A percentile compares a stretch with the other conserved stretches of the same genome.
Conservation (phyloP, 352 stramenopile genomes). For the Globisporangium ultimum region DNA sequence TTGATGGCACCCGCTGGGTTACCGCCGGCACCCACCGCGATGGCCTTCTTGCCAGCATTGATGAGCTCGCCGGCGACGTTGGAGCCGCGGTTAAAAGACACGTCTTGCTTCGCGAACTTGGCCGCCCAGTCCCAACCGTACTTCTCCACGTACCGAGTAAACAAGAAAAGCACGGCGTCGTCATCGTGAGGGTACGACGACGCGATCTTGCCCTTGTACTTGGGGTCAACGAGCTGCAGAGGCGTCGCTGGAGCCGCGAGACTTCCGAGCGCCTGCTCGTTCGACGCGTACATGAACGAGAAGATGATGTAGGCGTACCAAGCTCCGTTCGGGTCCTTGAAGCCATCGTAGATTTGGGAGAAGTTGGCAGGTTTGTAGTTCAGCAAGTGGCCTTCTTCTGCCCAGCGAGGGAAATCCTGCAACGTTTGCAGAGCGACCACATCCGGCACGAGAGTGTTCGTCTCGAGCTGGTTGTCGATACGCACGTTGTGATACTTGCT, state of each 20-base stretch:
- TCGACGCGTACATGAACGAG: constrained; percentile 43
- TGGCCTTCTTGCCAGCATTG: constrained; percentile 25
- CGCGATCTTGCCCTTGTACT: constrained; percentile 36
- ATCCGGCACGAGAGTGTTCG: constrained; percentile 35
- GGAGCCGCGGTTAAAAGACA: constrained; percentile 31
- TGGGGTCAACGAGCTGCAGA: constrained; percentile 27
- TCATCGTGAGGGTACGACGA: constrained; percentile 50
- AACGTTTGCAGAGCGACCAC: constrained; percentile 47
- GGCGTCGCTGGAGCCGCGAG: constrained; percentile 16
- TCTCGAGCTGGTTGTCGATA: constrained; percentile 40
- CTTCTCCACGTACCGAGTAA: constrained; percentile 38
- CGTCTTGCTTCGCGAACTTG: constrained; percentile 35
- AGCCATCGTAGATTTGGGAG: constrained; percentile 47
- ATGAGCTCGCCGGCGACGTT: constrained; percentile 26
- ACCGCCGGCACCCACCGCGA: constrained; percentile 17
- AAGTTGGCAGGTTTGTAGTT: constrained; percentile 54
- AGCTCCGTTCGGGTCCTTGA: constrained; percentile 25
- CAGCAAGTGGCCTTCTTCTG: constrained; percentile 36
- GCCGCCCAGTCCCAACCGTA: constrained; percentile 52
- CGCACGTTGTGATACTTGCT: constrained; percentile 29
- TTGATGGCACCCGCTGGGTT: background rate
- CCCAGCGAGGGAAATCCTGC: constrained; percentile 50
- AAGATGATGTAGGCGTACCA: constrained; percentile 40
- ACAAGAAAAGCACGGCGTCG: constrained; percentile 46
- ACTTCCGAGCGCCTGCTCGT: constrained; percentile 13